These are phyloP conservation scores for Epichloe gansuensis DNA, from an alignment of 2,329 filamentous ascomycete species.

Conservation along the genomic window DNA sequence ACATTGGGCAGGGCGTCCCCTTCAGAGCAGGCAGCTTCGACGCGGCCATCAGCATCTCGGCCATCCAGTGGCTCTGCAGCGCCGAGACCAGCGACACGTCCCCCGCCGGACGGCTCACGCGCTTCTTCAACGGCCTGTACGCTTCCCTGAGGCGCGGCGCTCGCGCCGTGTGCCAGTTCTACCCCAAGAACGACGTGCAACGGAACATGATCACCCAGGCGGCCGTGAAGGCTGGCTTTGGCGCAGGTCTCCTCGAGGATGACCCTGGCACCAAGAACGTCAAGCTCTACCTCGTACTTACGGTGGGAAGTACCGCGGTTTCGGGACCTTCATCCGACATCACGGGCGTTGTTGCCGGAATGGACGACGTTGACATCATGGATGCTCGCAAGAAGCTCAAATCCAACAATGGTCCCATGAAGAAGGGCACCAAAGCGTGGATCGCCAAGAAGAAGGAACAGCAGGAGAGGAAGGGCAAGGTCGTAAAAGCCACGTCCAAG, in stretches of 20 bases:
- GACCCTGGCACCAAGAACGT: constrained; percentile 92
- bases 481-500: constrained; percentile 84
- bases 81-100: constrained; percentile 79
- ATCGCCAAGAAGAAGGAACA: constrained; percentile 81
- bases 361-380: constrained; percentile 76
- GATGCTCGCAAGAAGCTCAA: constrained; percentile 48
- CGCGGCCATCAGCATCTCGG: constrained; percentile 85
- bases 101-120: constrained; percentile 59
- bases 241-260: constrained; percentile 87
- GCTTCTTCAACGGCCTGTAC: constrained; percentile 92
- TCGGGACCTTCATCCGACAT: constrained; percentile 59
- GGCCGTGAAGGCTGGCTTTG: constrained; percentile 87
- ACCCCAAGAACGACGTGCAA: constrained; percentile 89
- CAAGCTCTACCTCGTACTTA: constrained; percentile 92
- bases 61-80: constrained; percentile 98
- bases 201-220: constrained; percentile 83
- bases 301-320: constrained; percentile 54
- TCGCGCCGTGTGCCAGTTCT: constrained; percentile 91
- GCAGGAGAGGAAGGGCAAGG: constrained; percentile 87
- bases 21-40: constrained; percentile 90
- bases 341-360: constrained; percentile 74
- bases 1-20: constrained; percentile 90
- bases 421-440: constrained; percentile 78
- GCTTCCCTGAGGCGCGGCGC: constrained; percentile 71
- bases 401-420: constrained; percentile 37